Evolutionary conservation across 768 basidiomycete genomes (phyloP).

Genomic region (Lactifluus hygrophoroides): DNA sequence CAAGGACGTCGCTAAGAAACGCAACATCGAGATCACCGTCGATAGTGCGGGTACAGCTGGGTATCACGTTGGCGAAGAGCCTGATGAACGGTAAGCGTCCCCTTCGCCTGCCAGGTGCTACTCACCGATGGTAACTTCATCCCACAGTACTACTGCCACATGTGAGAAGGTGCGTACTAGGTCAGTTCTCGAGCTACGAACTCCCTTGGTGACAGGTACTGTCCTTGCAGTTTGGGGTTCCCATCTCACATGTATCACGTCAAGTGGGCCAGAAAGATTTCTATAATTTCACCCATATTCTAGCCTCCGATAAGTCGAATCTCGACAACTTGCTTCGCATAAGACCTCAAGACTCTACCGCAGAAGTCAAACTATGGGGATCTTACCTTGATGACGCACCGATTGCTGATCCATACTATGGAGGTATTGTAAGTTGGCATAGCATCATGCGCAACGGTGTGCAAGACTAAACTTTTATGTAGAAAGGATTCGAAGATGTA

Average conservation of each 20-base stretch:
- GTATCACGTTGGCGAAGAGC: constrained; percentile 78
- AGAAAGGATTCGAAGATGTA: constrained; percentile 69
- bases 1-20: constrained; percentile 52
- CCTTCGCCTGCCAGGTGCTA: not conserved
- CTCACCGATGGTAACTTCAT: not conserved
- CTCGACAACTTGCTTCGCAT: constrained; percentile 50
- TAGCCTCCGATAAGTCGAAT: constrained; percentile 79
- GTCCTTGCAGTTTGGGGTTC: constrained; percentile 50
- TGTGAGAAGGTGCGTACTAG: constrained; percentile 54
- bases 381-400: constrained; percentile 61
- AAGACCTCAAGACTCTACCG: constrained; percentile 41
- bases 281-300: constrained; percentile 67
- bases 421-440: constrained; percentile 41
- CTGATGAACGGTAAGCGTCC: constrained; percentile 60
- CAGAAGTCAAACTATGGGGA: constrained; percentile 70
- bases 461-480: not conserved
- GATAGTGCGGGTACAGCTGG: constrained; percentile 82
- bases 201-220: not conserved
- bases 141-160: constrained; percentile 50
- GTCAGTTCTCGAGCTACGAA: not conserved
- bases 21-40: constrained; percentile 58
- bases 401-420: constrained; percentile 85
- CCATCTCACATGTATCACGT: constrained; percentile 63
- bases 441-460: not conserved
- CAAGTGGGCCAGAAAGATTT: constrained; percentile 62